phyloP scores from a whole-genome alignment of 768 basidiomycete genomes.

The Tremella mesenterica region DNA sequence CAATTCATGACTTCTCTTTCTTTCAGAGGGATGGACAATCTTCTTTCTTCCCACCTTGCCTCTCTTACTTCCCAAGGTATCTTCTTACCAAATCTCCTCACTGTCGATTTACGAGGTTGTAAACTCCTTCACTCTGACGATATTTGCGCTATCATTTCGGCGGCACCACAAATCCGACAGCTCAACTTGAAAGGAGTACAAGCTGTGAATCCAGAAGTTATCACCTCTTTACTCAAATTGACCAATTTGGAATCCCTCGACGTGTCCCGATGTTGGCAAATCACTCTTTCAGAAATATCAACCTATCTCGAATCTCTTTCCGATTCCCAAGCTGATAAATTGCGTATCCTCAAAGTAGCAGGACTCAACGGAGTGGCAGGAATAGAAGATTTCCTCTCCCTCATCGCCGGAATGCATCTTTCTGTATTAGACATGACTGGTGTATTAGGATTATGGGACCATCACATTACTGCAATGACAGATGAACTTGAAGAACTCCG shows the following conservation, averaged over 20 bases:
- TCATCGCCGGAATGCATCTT: constrained; percentile 60
- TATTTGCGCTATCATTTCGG: constrained; percentile 60
- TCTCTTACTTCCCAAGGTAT: not conserved
- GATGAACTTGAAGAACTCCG: constrained; percentile 66
- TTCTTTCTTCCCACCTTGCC: constrained; percentile 2
- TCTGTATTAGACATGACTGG: constrained; percentile 77
- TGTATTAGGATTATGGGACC: constrained; percentile 53
- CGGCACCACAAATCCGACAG: constrained; percentile 55
- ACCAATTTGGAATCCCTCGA: constrained; percentile 59
- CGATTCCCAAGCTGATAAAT: constrained; percentile 42
- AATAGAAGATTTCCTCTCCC: constrained; percentile 56
- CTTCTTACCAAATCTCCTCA: constrained; percentile 56
- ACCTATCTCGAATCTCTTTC: constrained; percentile 45
- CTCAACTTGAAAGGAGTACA: constrained; percentile 61
- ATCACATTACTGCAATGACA: constrained; percentile 6
- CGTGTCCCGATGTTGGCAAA: constrained; percentile 60
- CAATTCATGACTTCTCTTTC: constrained; percentile 15
- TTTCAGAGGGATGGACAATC: constrained; percentile 18
- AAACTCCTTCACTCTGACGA: constrained; percentile 56
- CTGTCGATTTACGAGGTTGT: constrained; percentile 67
- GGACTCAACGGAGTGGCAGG: constrained; percentile 54
- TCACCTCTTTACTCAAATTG: constrained; percentile 56
- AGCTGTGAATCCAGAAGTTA: constrained; percentile 65
- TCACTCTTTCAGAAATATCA: constrained; percentile 49
- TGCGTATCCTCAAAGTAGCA: constrained; percentile 60